phyloP scores from a whole-genome alignment of 2,329 filamentous ascomycete species.

The Microdochium nivale region DNA sequence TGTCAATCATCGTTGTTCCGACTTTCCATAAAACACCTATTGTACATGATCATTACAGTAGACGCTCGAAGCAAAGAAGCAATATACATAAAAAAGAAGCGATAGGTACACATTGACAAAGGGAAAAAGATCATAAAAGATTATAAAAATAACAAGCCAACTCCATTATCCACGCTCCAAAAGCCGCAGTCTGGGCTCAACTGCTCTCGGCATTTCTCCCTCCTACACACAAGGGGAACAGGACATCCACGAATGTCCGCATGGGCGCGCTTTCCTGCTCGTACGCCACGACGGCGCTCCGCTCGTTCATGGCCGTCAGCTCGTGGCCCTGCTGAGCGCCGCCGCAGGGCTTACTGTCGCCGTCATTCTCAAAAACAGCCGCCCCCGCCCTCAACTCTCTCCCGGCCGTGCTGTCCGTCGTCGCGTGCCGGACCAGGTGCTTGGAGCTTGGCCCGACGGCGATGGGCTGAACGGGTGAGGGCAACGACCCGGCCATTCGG shows the following conservation, averaged over 20 bases:
- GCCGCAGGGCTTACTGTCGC: conserved; percentile 4
- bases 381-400: neutral
- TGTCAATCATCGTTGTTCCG: too few species aligned
- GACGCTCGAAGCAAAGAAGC: too few species aligned
- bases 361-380: neutral
- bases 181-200: neutral
- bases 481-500: conserved; percentile 3
- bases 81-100: too few species aligned
- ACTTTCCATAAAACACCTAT: too few species aligned
- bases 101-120: too few species aligned
- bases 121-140: neutral
- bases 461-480: neutral
- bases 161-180: neutral
- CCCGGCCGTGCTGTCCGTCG: neutral
- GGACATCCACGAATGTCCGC: conserved; percentile 35
- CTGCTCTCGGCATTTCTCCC: neutral
- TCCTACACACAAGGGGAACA: conserved; percentile 18
- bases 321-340: conserved; percentile 1
- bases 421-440: neutral
- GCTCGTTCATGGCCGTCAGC: neutral
- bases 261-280: conserved; percentile 1
- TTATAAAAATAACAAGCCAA: neutral
- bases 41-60: too few species aligned
- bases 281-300: neutral
- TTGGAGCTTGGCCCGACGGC: neutral